phyloP scores from a whole-genome alignment of 202 grass and related monocot species.

The Alloteropsis angusta region DNA sequence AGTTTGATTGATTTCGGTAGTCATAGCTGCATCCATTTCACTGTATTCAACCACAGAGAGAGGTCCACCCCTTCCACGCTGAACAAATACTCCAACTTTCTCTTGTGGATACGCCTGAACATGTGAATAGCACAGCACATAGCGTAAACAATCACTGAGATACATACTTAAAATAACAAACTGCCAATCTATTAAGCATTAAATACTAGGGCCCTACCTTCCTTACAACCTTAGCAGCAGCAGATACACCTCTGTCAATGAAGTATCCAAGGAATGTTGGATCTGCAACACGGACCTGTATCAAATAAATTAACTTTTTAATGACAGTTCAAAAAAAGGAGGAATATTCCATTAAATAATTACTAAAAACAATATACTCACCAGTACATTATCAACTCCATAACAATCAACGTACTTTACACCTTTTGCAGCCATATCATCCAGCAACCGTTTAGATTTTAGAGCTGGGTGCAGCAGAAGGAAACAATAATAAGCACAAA shows the following conservation, averaged over 20 bases:
- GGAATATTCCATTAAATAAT: neutral
- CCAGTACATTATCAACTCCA: conserved; percentile 84
- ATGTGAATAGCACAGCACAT: conserved; percentile 14
- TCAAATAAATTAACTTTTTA: conserved; percentile 29
- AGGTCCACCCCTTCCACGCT: conserved; percentile 67
- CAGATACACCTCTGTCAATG: conserved; percentile 70
- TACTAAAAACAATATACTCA: conserved; percentile 20
- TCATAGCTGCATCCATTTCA: conserved; percentile 75
- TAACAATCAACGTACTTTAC: conserved; percentile 82
- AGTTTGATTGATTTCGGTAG: conserved; percentile 74
- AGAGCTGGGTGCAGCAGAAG: conserved; percentile 41
- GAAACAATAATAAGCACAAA: neutral
- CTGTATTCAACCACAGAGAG: conserved; percentile 74
- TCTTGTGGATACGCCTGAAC: conserved; percentile 62
- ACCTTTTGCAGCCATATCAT: conserved; percentile 83
- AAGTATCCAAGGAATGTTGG: conserved; percentile 83
- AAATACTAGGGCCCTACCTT: conserved; percentile 35
- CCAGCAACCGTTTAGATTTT: conserved; percentile 62
- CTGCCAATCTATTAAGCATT: neutral
- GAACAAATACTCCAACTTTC: conserved; percentile 84
- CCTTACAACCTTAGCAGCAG: conserved; percentile 78
- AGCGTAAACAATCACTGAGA: neutral
- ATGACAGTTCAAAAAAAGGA: neutral
- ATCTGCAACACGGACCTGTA: conserved; percentile 83
- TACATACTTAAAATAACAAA: conserved; percentile 7